Evolutionary conservation across 1,284 basidiomycete genomes (phyloP).

Genomic region (Leccinum griseonigrum): DNA sequence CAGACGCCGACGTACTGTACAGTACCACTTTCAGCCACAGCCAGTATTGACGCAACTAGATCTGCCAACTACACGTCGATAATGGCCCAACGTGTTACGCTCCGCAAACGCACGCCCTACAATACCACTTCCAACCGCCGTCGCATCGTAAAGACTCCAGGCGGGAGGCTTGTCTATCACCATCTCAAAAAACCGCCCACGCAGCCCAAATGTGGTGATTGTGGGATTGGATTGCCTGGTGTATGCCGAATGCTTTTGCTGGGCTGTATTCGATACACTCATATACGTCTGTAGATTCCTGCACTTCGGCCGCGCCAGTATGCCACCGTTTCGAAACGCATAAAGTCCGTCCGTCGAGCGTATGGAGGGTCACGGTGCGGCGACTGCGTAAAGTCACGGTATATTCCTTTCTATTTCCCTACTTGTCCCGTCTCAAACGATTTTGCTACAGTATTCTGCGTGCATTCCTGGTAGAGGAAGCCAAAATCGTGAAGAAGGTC

Average conservation of each 20-base stretch:
- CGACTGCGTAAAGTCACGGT: constrained; percentile 90
- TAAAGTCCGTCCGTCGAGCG: constrained; percentile 91
- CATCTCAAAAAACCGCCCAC: constrained; percentile 85
- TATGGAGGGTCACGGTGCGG: constrained; percentile 97
- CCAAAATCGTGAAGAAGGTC: constrained; percentile 99
- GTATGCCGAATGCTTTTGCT: constrained; percentile 49
- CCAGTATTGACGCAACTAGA: background rate
- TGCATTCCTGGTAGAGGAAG: constrained; percentile 99
- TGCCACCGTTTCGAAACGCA: constrained; percentile 91
- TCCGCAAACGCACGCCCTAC: constrained; percentile 98
- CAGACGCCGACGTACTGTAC: constrained; percentile 20
- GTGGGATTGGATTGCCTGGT: constrained; percentile 87
- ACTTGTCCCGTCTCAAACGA: background rate
- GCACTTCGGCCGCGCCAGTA: constrained; percentile 92
- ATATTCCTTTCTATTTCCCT: constrained; percentile 29
- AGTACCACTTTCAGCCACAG: constrained; percentile 26
- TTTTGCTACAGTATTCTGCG: constrained; percentile 82
- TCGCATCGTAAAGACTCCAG: constrained; percentile 96
- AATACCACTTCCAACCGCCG: constrained; percentile 98
- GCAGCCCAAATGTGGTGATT: constrained; percentile 97
- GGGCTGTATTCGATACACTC: background rate
- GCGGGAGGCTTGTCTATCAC: constrained; percentile 90
- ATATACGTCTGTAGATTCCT: constrained; percentile 58
- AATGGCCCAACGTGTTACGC: constrained; percentile 99
- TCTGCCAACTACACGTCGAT: constrained; percentile 10